A percentile compares a stretch with the other conserved stretches of the same genome.
phyloP scores from a whole-genome alignment of 306 rosid species.

The Mimosa bimucronata region DNA sequence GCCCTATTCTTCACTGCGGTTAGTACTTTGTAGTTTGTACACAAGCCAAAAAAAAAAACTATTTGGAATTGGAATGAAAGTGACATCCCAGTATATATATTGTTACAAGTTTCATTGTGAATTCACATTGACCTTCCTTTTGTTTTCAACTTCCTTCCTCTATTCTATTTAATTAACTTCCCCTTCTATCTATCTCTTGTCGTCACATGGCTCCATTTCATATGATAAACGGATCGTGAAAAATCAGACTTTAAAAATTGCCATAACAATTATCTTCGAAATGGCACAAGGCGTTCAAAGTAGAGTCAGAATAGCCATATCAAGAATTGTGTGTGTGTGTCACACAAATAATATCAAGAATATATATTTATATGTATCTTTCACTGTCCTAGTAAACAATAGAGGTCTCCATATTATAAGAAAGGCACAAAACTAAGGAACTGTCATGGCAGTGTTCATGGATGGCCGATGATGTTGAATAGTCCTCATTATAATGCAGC shows the following conservation, averaged over 20 bases:
- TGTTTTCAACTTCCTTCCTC: slow-evolving; percentile 6
- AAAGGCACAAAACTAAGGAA: neutral
- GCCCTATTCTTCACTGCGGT: slow-evolving; percentile 8
- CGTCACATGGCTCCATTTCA: slow-evolving; percentile 30
- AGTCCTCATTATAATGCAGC: neutral
- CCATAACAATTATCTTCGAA: slow-evolving; percentile 34
- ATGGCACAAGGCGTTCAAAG: slow-evolving; percentile 29
- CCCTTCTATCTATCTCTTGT: neutral
- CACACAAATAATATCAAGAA: slow-evolving; percentile 1
- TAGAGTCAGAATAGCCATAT: slow-evolving; percentile 14
- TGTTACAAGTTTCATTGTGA: neutral
- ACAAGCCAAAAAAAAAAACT: neutral
- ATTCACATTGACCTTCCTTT: slow-evolving; percentile 31
- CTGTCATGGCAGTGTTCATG: neutral
- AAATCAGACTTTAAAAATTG: neutral
- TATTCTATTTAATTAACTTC: neutral
- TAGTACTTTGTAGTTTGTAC: slow-evolving; percentile 10
- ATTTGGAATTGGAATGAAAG: neutral
- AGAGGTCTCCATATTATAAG: slow-evolving; percentile 19
- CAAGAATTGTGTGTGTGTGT: no score
- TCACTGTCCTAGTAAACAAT: slow-evolving; percentile 32
- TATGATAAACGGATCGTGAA: neutral
- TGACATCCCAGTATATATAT: neutral
- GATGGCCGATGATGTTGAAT: neutral
- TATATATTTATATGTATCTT: neutral